Evolutionary conservation across 1,284 basidiomycete genomes (phyloP).

Genomic region (Ceratobasidium sp.): DNA sequence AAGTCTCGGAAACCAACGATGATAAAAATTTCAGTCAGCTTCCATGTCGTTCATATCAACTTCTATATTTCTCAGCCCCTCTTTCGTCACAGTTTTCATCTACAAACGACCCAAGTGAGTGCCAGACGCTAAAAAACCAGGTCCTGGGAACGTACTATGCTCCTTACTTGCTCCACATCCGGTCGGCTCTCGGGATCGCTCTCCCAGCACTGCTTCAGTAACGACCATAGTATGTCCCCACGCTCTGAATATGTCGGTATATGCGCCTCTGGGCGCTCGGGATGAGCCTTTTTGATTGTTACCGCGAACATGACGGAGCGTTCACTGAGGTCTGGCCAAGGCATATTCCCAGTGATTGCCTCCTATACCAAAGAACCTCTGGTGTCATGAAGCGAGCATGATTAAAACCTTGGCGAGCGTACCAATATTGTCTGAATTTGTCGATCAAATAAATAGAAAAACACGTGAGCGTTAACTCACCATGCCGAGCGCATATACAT

Average conservation of each 20-base stretch:
- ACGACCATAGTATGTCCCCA: background rate
- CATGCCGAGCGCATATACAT: slow-evolving; percentile 19
- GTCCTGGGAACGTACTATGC: too few species aligned
- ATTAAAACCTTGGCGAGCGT: background rate
- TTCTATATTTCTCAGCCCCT: too few species aligned
- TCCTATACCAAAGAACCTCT: background rate
- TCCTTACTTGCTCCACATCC: background rate
- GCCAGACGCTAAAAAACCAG: too few species aligned
- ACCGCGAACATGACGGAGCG: background rate
- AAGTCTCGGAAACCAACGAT: too few species aligned
- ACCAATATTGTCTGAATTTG: background rate
- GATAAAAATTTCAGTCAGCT: too few species aligned
- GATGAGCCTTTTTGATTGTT: background rate
- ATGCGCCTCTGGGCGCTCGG: background rate
- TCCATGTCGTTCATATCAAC: too few species aligned
- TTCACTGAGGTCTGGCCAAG: background rate
- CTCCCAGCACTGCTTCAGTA: background rate
- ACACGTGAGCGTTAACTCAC: background rate
- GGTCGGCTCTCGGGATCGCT: background rate
- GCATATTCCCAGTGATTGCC: background rate
- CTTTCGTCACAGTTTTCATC: too few species aligned
- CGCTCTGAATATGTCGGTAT: background rate
- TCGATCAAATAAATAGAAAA: background rate
- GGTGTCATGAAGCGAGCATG: too few species aligned
- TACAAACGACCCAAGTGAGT: too few species aligned